phyloP scores from a whole-genome alignment of 352 stramenopile species.

The Phytophthora syringae region DNA sequence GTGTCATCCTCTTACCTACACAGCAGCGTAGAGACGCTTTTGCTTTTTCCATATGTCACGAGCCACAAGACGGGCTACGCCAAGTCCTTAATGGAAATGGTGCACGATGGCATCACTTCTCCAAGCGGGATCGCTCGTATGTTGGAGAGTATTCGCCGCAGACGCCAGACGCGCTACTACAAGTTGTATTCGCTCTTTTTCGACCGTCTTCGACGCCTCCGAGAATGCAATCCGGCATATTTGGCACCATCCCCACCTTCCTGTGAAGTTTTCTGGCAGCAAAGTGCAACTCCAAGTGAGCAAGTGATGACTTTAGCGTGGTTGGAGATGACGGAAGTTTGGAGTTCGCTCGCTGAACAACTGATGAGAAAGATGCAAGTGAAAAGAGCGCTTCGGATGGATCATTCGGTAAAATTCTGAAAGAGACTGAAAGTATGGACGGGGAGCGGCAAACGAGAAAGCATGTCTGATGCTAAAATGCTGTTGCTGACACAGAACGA shows the following conservation, averaged over 20 bases:
- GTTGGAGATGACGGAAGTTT: not conserved
- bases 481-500: constrained; percentile 12
- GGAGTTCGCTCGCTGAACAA: not conserved
- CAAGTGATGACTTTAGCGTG: not conserved
- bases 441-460: not conserved
- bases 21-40: no score
- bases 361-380: not conserved
- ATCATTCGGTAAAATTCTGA: constrained; percentile 19
- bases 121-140: not conserved
- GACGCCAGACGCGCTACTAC: not conserved
- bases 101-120: not conserved
- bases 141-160: not conserved
- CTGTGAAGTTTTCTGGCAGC: not conserved
- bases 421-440: constrained; percentile 5
- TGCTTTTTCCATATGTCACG: not conserved
- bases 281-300: not conserved
- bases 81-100: not conserved
- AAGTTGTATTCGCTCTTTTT: not conserved
- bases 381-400: constrained; percentile 5
- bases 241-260: not conserved
- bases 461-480: constrained; percentile 6
- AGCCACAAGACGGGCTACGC: not conserved
- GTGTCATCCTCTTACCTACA: no score
- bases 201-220: not conserved
- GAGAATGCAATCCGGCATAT: not conserved